Evolutionary conservation across 306 rosid species (phyloP), one percentile per base, ranked within the genome.

Genomic region (Lablab purpureus): DNA sequence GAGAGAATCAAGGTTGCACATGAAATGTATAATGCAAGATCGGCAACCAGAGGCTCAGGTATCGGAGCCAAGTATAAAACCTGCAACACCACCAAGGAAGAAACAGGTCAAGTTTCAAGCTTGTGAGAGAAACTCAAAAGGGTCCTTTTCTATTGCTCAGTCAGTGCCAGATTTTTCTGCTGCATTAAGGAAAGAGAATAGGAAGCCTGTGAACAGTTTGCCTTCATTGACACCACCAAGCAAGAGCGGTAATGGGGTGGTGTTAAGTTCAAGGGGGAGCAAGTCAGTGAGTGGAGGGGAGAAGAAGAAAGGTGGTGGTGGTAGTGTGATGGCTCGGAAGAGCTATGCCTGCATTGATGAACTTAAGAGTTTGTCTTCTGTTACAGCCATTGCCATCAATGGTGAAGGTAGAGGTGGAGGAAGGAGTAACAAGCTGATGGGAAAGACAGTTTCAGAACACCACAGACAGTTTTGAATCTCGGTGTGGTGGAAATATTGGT

Each of bases 101-200:
- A 94, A 94, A 83, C 94, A 91, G 50, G 95, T 94, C 66, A 88
- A 71, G 71, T 91, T 92, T 79, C 89, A 85, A 67, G 66, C 41
- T 63, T 67, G 68, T 81, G 30, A n/a, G 70, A 72, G 67, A 73
- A 81, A 22, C n/a, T 11, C 72, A 28, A 88, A 88, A 74, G 85
- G 88, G 67, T 67, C 84, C 7, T 88, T 86, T 18, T 81, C 85
- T 68, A 75, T 95, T 50, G 92, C 97, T 22, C 98, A 92, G 22
- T 95, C 98, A 6, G 99, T 95, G 71, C 98, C 99, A 0, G 97
- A 95, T 75, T 95, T 95, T 87, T 88, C 97, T 1, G 80, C 97
- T 0, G 87, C 56, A 3, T 73, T 95, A 81, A 67, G 98, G 79
- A 92, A 91, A 63, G 99, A 95, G 91, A 95, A 95, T 45, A 86